Percentiles rank a stretch among this genome's conserved stretches.
phyloP scores from a whole-genome alignment of 2,329 filamentous ascomycete species.

The Grosmannia penicillata region DNA sequence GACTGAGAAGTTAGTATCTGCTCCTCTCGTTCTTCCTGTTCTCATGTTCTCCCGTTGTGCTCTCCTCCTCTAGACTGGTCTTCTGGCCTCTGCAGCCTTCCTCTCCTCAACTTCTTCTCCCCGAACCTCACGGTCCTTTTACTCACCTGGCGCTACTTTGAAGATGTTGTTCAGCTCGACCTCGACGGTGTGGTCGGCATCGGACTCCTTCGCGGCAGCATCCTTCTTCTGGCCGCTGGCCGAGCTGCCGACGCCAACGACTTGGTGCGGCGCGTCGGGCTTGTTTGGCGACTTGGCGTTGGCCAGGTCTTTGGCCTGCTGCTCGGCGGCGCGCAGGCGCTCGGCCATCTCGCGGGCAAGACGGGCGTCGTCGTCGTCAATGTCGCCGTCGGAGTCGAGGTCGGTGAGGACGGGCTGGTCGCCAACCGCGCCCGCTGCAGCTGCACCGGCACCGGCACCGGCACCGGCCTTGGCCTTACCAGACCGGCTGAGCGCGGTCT shows the following conservation, averaged over 20 bases:
- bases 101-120: background rate
- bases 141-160: conserved; percentile 65
- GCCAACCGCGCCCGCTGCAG: conserved; percentile 22
- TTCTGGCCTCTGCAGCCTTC: too few species aligned
- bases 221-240: conserved; percentile 34
- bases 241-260: conserved; percentile 45
- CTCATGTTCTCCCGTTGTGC: background rate
- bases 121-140: background rate
- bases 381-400: conserved; percentile 38
- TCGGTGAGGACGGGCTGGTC: conserved; percentile 26
- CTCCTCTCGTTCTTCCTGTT: too few species aligned
- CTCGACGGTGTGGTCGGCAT: conserved; percentile 50
- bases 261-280: conserved; percentile 40
- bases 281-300: conserved; percentile 50
- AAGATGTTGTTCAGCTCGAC: conserved; percentile 63
- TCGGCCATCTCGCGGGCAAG: conserved; percentile 40
- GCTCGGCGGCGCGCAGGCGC: conserved; percentile 53
- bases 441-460: conserved; percentile 15
- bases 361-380: conserved; percentile 40
- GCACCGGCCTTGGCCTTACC: background rate
- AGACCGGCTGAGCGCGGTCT: conserved; percentile 31
- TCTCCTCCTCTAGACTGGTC: background rate
- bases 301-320: conserved; percentile 51
- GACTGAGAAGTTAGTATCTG: conserved; percentile 33
- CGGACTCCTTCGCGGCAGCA: conserved; percentile 32